phyloP scores from a whole-genome alignment of 352 stramenopile species.

The Elongisporangium undulatum region DNA sequence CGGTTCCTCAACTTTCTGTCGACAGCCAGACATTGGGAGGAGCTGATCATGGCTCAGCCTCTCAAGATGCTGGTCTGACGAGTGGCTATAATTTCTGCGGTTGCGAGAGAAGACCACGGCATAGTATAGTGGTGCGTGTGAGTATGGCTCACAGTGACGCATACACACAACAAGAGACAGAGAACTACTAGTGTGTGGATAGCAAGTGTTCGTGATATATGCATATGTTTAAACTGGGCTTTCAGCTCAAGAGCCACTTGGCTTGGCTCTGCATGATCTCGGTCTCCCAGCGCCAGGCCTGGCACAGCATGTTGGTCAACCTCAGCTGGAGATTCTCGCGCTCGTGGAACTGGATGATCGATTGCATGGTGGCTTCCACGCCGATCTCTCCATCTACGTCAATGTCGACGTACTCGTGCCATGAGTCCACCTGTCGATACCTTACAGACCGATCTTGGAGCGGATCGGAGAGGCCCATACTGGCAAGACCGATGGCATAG shows the following conservation, averaged over 20 bases:
- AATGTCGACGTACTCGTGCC: conserved; percentile 49
- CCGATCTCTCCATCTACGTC: conserved; percentile 18
- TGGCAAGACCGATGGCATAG: conserved; percentile 26
- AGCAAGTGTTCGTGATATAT: too few relatives aligned
- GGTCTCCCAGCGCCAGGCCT: conserved; percentile 53
- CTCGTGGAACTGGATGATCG: conserved; percentile 29
- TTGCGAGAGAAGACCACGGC: too few relatives aligned
- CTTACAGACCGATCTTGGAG: neutral
- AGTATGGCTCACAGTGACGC: too few relatives aligned
- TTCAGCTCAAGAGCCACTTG: conserved; percentile 4
- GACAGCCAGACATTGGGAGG: too few relatives aligned
- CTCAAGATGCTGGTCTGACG: too few relatives aligned
- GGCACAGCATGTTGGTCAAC: conserved; percentile 39
- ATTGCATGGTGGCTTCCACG: conserved; percentile 52
- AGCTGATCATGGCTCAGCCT: too few relatives aligned
- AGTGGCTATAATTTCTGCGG: too few relatives aligned
- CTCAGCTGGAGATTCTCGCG: conserved; percentile 47
- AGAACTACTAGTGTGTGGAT: too few relatives aligned
- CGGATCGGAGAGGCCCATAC: conserved; percentile 20
- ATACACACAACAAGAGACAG: too few relatives aligned
- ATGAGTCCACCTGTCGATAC: conserved; percentile 31
- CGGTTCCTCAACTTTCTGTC: too few relatives aligned
- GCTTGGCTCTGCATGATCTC: conserved; percentile 29
- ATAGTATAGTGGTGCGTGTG: too few relatives aligned
- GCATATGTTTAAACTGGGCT: too few relatives aligned